Base-by-base conservation (phyloP, 805 yeast genomes). In the Starmerella apis region DNA sequence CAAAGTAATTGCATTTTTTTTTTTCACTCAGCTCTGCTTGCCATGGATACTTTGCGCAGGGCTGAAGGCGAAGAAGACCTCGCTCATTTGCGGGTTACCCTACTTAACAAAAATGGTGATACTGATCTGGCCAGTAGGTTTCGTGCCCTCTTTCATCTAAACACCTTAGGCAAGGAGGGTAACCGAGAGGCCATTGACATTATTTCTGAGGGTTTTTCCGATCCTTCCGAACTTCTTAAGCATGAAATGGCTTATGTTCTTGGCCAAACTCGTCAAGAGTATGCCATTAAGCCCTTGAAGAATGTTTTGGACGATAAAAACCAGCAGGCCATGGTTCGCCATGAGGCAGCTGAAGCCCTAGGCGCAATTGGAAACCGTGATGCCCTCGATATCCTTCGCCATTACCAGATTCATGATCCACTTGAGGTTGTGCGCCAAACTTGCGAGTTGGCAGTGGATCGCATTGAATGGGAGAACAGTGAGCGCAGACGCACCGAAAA, bases 281-380 rank as follows among this genome's bases (percentile, higher is more conserved):
- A 77, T 50, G 86, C 95, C 51, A 84, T 90, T 53, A 82, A 85
- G 44, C 73, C 79, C 44, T 74, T 92, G 53, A 76, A 86, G 65
- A 73, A 74, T 7, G 95, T 86, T 20, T 74, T 92, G 60, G 68
- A 69, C 44, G 80, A 81, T 65, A 62, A 64, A 22, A 57, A 71
- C 14, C 72, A 71, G 58, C 97, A 90, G 71, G 73, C 84, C 53
- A 92, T 92, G 97, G 99, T 92, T 32, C 83, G 99, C 67, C 99
- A 92, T 67, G 99, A 92, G 68, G 98, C 98, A 16, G 98, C 98
- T 7, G 99, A 92, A 69, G 98, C 97, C 38, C 73, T 92, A 49
- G 99, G 98, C 54, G 98, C 98, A 39, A 72, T 92, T 47, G 95
- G 95, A 43, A 95, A 87, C 66, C 66, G 68, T 36, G 81, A 77